Evolutionary conservation across 2,329 filamentous ascomycete genomes (phyloP), one percentile per base, ranked within the genome.

Genomic region (Epichloe scottii): DNA sequence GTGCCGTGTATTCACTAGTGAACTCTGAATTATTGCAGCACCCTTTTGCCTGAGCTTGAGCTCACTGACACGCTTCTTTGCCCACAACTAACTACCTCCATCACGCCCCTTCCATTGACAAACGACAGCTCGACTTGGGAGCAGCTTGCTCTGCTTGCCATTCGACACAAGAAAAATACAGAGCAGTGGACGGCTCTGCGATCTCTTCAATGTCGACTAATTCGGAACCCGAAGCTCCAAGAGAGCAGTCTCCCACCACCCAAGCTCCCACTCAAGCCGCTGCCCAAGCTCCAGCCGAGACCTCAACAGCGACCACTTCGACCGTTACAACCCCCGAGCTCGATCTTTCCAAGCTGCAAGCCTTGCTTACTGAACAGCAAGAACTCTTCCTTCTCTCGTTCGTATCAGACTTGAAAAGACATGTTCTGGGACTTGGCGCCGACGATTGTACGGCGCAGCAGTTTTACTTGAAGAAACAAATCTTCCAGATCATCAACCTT

Each of bases 371-470:
- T 50, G 93, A 98, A 71, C 93, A 98, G 67, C 93, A 98, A 69
- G 90, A 96, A 62, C 80, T 98, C 12, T 94, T 93, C 67, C 79
- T 98, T 55, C 77, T 98, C 54, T 94, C 84, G 26, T 96, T 94
- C 64, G 85, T 90, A 37, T 85, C 89, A 30, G 81, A 85, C 54
- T 76, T 98, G 51, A 84, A 82, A 55, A 85, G 85, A 59, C 87
- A 96, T 75, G 86, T 95, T 43, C 76, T 82, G 50, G 73, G 73
- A 15, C 78, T 97, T 45, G 79, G 82, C 49, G 75, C 82, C 55
- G 88, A 95, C 59, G 86, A 87, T 63, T 86, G 90, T 58, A 91
- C 87, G 21, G 80, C 87, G 12, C 87, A 96, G 70, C 93, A 98
- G 68, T 82, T 89, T 60, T 87, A 88, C 65, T 77, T 98, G 60